phyloP scores from a whole-genome alignment of 176 grass and related monocot species.

The Zoysia japonica region DNA sequence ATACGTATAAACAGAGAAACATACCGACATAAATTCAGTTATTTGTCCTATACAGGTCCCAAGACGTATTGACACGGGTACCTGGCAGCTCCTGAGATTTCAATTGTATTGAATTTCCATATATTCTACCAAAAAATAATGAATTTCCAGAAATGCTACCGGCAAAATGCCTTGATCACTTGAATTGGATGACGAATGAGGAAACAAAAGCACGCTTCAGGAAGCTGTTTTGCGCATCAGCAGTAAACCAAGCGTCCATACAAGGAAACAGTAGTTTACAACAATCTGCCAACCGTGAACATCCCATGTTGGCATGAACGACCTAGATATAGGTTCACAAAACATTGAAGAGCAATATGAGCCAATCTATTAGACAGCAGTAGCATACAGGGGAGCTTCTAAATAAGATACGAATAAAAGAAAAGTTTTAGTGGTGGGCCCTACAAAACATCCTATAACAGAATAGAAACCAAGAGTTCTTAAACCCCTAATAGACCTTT shows the following conservation, averaged over 20 bases:
- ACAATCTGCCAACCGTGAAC: constrained; percentile 26
- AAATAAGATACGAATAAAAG: neutral
- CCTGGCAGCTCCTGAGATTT: constrained; percentile 9
- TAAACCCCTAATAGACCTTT: neutral
- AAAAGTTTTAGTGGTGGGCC: neutral
- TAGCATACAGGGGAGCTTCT: constrained; percentile 18
- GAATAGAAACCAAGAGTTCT: neutral
- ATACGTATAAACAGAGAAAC: constrained; percentile 14
- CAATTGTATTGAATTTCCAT: constrained; percentile 32
- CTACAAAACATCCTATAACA: neutral
- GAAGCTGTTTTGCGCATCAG: neutral
- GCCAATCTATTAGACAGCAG: neutral
- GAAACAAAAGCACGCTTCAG: constrained; percentile 4
- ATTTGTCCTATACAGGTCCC: constrained; percentile 20
- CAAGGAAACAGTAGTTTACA: constrained; percentile 40
- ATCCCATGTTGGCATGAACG: constrained; percentile 24
- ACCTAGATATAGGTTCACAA: constrained; percentile 24
- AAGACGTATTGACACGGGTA: constrained; percentile 31
- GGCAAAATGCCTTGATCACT: constrained; percentile 24
- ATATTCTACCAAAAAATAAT: constrained; percentile 40
- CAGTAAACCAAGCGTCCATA: neutral
- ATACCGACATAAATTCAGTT: neutral
- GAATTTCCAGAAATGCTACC: constrained; percentile 38
- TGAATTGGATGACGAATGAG: constrained; percentile 6
- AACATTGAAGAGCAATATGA: constrained; percentile 22